Conservation (phyloP, 257 asterid genomes). For the Scutellaria minor region DNA sequence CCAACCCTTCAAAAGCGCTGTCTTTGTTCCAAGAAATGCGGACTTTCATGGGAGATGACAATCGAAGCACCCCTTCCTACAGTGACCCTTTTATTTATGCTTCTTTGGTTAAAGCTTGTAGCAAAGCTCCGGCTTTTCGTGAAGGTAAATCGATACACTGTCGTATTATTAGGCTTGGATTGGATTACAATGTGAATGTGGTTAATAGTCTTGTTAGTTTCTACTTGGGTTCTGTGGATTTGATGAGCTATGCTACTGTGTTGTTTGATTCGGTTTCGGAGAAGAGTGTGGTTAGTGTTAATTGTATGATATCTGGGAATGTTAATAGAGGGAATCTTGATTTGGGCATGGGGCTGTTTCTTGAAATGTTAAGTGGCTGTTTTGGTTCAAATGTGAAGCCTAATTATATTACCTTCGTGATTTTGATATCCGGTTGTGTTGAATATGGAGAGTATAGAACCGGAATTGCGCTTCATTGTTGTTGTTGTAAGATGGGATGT, state of each 20-base stretch:
- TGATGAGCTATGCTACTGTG: slow-evolving; percentile 39
- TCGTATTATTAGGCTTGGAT: slow-evolving; percentile 47
- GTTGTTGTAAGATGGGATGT: slow-evolving; percentile 46
- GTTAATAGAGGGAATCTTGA: slow-evolving; percentile 42
- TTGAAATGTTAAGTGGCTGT: slow-evolving; percentile 45
- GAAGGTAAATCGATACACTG: slow-evolving; percentile 59
- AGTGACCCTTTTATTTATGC: slow-evolving; percentile 56
- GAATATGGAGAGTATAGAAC: slow-evolving; percentile 37
- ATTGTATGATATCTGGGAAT: slow-evolving; percentile 55
- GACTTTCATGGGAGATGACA: neutral
- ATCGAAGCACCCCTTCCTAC: slow-evolving; percentile 16
- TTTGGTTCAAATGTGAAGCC: slow-evolving; percentile 48
- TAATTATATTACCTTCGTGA: slow-evolving; percentile 47
- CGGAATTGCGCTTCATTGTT: slow-evolving; percentile 48
- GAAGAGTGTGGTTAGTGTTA: slow-evolving; percentile 49
- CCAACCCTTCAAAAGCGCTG: slow-evolving; percentile 49
- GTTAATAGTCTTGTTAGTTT: slow-evolving; percentile 51
- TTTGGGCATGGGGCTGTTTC: slow-evolving; percentile 44
- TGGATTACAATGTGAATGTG: slow-evolving; percentile 49
- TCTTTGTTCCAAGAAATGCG: slow-evolving; percentile 47
- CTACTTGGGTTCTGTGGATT: slow-evolving; percentile 45
- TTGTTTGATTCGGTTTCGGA: slow-evolving; percentile 44
- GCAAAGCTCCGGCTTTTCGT: slow-evolving; percentile 40
- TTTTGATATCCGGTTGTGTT: slow-evolving; percentile 46
- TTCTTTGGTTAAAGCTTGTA: slow-evolving; percentile 59